These are phyloP conservation scores for Diddensiella transvaalensis DNA, from an alignment of 805 yeast genomes.

Conservation along the genomic window DNA sequence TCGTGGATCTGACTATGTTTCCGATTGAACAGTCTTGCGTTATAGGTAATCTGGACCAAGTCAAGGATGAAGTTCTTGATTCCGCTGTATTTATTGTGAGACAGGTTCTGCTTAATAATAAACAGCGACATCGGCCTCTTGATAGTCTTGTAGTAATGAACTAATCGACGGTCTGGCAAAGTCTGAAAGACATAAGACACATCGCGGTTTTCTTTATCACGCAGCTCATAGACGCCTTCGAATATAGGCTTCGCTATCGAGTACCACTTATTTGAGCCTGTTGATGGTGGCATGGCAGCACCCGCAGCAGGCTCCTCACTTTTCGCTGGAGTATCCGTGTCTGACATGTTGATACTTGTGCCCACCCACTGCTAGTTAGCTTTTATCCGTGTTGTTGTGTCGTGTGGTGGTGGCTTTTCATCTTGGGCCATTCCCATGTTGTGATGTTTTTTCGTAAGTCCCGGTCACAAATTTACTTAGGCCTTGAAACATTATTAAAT, in stretches of 20 bases:
- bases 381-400: too few relatives aligned
- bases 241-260: conserved; percentile 22
- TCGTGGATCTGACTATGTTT: conserved; percentile 62
- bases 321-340: conserved; percentile 8
- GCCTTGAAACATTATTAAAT: too few relatives aligned
- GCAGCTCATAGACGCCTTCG: conserved; percentile 33
- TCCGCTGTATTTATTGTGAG: conserved; percentile 49
- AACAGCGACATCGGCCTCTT: conserved; percentile 78
- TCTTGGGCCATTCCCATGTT: too few relatives aligned
- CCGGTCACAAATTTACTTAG: too few relatives aligned
- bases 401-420: too few relatives aligned
- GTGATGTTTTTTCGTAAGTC: too few relatives aligned
- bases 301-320: too few relatives aligned
- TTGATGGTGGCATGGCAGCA: conserved; percentile 5
- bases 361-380: too few relatives aligned
- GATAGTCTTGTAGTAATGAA: conserved; percentile 78
- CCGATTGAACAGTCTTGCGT: conserved; percentile 80
- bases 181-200: conserved; percentile 60
- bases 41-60: conserved; percentile 82
- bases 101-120: conserved; percentile 56
- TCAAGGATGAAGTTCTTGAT: conserved; percentile 73
- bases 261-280: conserved; percentile 4
- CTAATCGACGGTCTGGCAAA: conserved; percentile 66
- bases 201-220: conserved; percentile 38
- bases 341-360: conserved; percentile 5